phyloP scores from a whole-genome alignment of 805 yeast species.

The Teunomyces atbi region DNA sequence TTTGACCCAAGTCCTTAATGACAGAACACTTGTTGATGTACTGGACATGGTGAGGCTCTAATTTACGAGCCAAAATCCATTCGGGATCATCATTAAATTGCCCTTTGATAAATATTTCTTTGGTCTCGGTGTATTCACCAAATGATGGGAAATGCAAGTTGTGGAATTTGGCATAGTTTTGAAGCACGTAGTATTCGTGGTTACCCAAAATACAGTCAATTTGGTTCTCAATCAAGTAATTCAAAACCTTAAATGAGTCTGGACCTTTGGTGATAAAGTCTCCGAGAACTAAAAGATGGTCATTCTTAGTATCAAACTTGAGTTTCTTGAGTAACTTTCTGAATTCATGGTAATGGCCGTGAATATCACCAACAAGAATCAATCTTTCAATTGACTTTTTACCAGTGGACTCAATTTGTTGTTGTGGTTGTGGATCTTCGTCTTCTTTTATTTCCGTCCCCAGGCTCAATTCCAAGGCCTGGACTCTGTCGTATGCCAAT shows the following conservation, averaged over 20 bases:
- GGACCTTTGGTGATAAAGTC: slow-evolving; percentile 87
- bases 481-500: slow-evolving; percentile 13
- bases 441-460: slow-evolving; percentile 7
- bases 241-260: slow-evolving; percentile 65
- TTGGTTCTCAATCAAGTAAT: slow-evolving; percentile 49
- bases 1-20: slow-evolving; percentile 59
- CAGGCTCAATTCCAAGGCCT: slow-evolving; percentile 14
- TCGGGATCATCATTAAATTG: slow-evolving; percentile 37
- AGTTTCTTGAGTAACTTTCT: slow-evolving; percentile 50
- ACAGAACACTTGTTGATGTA: slow-evolving; percentile 65
- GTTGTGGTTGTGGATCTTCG: neutral
- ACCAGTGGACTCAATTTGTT: neutral
- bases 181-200: slow-evolving; percentile 75
- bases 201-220: slow-evolving; percentile 83
- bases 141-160: slow-evolving; percentile 39
- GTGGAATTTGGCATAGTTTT: slow-evolving; percentile 62
- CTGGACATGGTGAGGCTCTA: slow-evolving; percentile 59
- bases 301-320: slow-evolving; percentile 45
- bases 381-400: slow-evolving; percentile 41
- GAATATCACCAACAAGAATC: slow-evolving; percentile 82
- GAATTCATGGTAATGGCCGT: slow-evolving; percentile 68
- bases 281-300: slow-evolving; percentile 70
- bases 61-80: slow-evolving; percentile 47
- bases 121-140: slow-evolving; percentile 8
- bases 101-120: neutral